Evolutionary conservation across 2,329 filamentous ascomycete species (phyloP).

Genomic region (Colletotrichum limetticola): DNA sequence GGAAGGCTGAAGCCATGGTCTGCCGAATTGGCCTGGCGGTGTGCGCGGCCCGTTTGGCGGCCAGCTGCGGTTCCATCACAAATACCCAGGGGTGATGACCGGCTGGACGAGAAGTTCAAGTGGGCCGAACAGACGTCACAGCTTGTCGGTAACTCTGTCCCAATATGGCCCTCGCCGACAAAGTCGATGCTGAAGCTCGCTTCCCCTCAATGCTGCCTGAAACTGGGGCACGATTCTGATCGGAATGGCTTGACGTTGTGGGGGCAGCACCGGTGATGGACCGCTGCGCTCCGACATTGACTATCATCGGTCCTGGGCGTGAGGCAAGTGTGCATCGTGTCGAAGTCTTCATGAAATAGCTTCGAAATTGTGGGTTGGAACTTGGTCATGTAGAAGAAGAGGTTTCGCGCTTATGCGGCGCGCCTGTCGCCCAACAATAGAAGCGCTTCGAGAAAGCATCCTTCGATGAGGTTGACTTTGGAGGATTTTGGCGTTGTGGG

Average conservation of each 20-base stretch:
- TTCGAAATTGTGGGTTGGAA: neutral
- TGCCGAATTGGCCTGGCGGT: conserved; percentile 19
- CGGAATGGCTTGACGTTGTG: neutral
- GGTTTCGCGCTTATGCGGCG: conserved; percentile 15
- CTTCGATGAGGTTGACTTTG: conserved; percentile 19
- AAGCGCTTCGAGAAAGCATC: conserved; percentile 21
- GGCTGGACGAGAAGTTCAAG: conserved; percentile 4
- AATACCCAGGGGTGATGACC: neutral
- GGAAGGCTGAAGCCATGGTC: conserved; percentile 7
- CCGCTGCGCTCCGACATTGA: neutral
- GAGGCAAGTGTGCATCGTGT: conserved; percentile 12
- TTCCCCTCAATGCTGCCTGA: conserved; percentile 7
- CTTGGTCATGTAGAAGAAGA: neutral
- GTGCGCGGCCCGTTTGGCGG: conserved; percentile 28
- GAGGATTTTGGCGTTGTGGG: conserved; percentile 29
- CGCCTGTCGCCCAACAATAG: conserved; percentile 8
- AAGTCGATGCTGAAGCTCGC: neutral
- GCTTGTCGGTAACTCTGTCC: neutral
- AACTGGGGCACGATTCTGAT: neutral
- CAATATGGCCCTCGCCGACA: neutral
- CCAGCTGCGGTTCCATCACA: conserved; percentile 9
- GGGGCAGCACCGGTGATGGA: neutral
- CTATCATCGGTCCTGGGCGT: neutral
- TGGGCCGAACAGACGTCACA: neutral
- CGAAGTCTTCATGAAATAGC: neutral